Evolutionary conservation across 2,329 filamentous ascomycete species (phyloP), one percentile per base, ranked within the genome.

Genomic region (Fusarium sp.): DNA sequence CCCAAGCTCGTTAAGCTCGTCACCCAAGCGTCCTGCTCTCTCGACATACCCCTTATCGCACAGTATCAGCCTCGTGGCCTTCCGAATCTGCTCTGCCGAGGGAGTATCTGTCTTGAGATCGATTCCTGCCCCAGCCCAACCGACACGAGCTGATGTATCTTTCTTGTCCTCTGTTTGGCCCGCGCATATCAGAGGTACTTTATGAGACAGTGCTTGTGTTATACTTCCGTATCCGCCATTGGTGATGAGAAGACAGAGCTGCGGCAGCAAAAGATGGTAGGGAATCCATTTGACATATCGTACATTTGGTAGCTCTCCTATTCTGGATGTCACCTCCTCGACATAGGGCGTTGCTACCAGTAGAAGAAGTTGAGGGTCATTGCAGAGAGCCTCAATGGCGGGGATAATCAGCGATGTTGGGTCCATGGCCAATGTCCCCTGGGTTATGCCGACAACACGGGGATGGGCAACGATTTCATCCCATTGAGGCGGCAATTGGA

Each of bases 161-260:
- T 75, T 79, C 66, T 80, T 81, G 13, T 80, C 79, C 30, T 80
- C 79, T 1, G 77, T 75, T 42, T 79, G 79, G 0, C 79, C 79
- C 0, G 79, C 79, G 21, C 79, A 81, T 7, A 80, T 73, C 23
- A 80, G 63, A 6, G 79, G 79, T 2, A 80, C 75, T 25, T 72
- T 74, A n/a, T 79, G 77, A 0, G 76, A 78, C 6, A 80, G 66
- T 0, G 79, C 79, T 32, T 80, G 79, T 0, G 78, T 80, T 51
- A 81, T 73, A 37, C 78, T 80, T 18, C 79, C 79, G 37, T 81
- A 81, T 3, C 79, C 79, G 8, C 79, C 79, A 20, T 81, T 80
- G 5, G 79, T 80, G 45, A 81, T 74, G 18, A 81, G 72, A 7
- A 81, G 71, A 8, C 69, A 66, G 4, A 80, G 74, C 20, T 75